Conservation (phyloP, 2,329 filamentous ascomycete genomes). For the Colletotrichum abscissum region DNA sequence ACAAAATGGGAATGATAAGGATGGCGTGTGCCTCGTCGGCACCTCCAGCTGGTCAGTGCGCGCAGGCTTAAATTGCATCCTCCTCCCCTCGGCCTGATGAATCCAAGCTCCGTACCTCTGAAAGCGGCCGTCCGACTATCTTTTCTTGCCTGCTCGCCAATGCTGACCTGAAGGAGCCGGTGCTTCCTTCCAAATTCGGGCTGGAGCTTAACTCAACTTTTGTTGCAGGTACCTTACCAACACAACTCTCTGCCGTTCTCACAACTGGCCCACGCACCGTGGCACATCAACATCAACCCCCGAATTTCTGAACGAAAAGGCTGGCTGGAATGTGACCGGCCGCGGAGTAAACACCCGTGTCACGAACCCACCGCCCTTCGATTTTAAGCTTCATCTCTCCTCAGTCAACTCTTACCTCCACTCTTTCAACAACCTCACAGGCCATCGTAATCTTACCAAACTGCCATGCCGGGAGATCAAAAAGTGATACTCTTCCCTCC, state of each 20-base stretch:
- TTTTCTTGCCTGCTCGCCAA: background rate
- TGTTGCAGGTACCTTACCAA: background rate
- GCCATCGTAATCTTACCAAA: background rate
- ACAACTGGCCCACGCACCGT: background rate
- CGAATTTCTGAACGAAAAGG: background rate
- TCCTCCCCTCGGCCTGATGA: background rate
- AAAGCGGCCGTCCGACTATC: background rate
- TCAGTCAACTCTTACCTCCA: background rate
- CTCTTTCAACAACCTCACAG: background rate
- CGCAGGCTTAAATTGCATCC: background rate
- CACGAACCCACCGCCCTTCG: background rate
- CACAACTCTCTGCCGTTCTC: background rate
- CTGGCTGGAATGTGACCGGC: constrained; percentile 11
- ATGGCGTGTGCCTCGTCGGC: background rate
- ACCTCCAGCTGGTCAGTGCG: constrained; percentile 1
- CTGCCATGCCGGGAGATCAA: background rate
- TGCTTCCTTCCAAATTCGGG: background rate
- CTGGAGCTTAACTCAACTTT: background rate
- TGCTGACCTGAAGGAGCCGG: background rate
- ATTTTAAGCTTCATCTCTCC: background rate
- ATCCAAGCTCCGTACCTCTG: background rate
- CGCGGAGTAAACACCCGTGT: background rate
- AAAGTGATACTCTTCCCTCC: background rate
- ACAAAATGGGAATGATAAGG: background rate
- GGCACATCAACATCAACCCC: constrained; percentile 10